phyloP scores from a whole-genome alignment of 169 alveolate genomes.

The Perkinsus marinus region DNA sequence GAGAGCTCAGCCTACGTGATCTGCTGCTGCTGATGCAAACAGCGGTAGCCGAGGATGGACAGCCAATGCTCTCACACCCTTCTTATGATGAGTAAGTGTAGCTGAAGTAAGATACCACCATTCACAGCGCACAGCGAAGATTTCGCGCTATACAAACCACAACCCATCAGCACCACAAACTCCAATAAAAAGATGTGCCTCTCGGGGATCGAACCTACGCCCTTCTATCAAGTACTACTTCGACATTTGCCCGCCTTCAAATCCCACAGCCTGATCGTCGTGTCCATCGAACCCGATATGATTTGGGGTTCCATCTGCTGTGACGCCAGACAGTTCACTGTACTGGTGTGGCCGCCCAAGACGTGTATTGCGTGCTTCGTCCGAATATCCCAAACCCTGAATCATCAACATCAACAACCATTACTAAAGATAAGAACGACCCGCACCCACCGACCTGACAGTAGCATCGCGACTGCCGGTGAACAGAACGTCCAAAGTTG shows the following conservation, averaged over 20 bases:
- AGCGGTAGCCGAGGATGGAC: slow-evolving; percentile 62
- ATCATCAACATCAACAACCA: background rate
- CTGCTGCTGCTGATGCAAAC: slow-evolving; percentile 72
- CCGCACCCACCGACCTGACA: slow-evolving; percentile 12
- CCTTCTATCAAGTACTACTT: slow-evolving; percentile 5
- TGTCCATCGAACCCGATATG: slow-evolving; percentile 67
- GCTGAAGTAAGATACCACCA: background rate
- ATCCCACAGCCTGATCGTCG: slow-evolving; percentile 71
- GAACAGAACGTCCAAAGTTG: slow-evolving; percentile 61
- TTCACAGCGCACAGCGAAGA: background rate
- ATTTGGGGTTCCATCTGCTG: slow-evolving; percentile 72
- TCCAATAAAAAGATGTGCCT: too few relatives aligned
- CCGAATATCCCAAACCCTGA: slow-evolving; percentile 74
- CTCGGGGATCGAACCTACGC: too few relatives aligned
- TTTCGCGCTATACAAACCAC: too few relatives aligned
- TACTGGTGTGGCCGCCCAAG: slow-evolving; percentile 64
- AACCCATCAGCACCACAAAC: too few relatives aligned
- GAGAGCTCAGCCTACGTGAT: slow-evolving; percentile 43
- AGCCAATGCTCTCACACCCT: slow-evolving; percentile 57
- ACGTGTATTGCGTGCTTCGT: slow-evolving; percentile 57
- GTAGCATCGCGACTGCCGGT: slow-evolving; percentile 78
- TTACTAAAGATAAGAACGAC: too few relatives aligned
- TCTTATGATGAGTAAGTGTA: slow-evolving; percentile 71
- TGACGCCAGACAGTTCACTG: slow-evolving; percentile 48
- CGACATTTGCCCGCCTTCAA: slow-evolving; percentile 57